Evolutionary conservation across 441 rosid genomes (phyloP), one percentile per base, ranked within the genome.

Genomic region (Francoa sonchifolia): DNA sequence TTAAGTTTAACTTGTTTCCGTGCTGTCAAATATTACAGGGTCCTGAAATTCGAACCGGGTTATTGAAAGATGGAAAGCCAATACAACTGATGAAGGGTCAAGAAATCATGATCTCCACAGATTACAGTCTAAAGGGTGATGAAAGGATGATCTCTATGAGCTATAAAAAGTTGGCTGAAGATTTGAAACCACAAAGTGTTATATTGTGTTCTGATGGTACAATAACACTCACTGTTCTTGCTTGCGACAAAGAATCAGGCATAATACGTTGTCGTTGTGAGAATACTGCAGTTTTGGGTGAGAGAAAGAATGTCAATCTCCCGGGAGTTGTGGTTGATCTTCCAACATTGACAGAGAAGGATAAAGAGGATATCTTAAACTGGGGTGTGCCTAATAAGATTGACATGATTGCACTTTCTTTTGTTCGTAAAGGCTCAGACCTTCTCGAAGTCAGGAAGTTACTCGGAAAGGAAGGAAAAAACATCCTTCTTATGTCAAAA

Each of bases 41-140:
- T 40, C 98, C 98, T 0, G 98, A 89, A 64, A 89, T 89, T 64
- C 86, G 96, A 49, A 89, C 98, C 4, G 96, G 98, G 16, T 89
- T 89, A 60, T 55, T 89, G 50, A 76, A 82, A 67, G 94, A 79
- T 54, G 89, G 72, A 33, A 82, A 82, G 45, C 85, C 95, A 8
- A 48, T 89, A 39, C 87, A 74, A 44, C 61, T 89, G 43, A 79
- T 57, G 38, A 83, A 67, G 45, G 92, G 95, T 39, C 87, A 81
- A 50, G 88, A 84, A 42, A 81, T 88, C 53, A 77, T 78, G 36
- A 64, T 88, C 35, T 68, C 92, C 7, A 84, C 97, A 3, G 92
- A 88, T 40, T 88, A 84, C 22, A 62, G 42, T 58, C 54, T 79
- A 23, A 63, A 81, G 72, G 97, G 97, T n/a, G 83, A 85, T 19